These are phyloP conservation scores for Leccinellum luteum DNA, from an alignment of 768 basidiomycete genomes.

Conservation along the genomic window DNA sequence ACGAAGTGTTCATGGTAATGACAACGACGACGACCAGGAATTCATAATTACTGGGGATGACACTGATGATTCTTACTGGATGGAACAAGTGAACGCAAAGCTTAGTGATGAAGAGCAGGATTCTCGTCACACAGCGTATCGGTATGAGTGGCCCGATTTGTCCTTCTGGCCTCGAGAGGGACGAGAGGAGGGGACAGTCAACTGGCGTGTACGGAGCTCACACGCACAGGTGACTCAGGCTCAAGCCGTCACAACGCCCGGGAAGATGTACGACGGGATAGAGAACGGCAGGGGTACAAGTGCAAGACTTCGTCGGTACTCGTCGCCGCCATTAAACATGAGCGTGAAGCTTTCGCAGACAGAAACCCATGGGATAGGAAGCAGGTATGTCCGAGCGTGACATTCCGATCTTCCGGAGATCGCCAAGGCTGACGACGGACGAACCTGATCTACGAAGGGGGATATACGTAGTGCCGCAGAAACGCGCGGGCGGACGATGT, in stretches of 20 bases:
- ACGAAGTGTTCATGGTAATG: background rate
- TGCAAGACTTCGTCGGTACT: slow-evolving; percentile 3
- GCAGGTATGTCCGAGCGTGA: background rate
- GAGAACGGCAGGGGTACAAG: background rate
- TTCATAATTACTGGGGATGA: background rate
- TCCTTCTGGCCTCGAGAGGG: background rate
- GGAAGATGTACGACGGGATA: background rate
- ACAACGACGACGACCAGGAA: background rate
- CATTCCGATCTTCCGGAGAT: no score
- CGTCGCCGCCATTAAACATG: background rate
- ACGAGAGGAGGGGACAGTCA: slow-evolving; percentile 5
- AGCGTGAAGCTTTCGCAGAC: background rate
- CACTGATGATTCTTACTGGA: slow-evolving; percentile 7
- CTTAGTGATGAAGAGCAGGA: background rate
- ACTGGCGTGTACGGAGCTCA: slow-evolving; percentile 13
- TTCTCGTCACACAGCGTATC: background rate
- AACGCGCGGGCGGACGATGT: background rate
- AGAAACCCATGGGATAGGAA: background rate
- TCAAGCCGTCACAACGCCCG: background rate
- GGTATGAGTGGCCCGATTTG: background rate
- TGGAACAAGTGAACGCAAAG: slow-evolving; percentile 7
- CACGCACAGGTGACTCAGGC: background rate
- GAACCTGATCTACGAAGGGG: background rate
- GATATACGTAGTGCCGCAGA: slow-evolving; percentile 22
- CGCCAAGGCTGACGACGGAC: background rate